Evolutionary conservation across 495 filamentous ascomycete genomes (phyloP), one percentile per base, ranked within the genome.

Genomic region (Hypoxylon perforatum): DNA sequence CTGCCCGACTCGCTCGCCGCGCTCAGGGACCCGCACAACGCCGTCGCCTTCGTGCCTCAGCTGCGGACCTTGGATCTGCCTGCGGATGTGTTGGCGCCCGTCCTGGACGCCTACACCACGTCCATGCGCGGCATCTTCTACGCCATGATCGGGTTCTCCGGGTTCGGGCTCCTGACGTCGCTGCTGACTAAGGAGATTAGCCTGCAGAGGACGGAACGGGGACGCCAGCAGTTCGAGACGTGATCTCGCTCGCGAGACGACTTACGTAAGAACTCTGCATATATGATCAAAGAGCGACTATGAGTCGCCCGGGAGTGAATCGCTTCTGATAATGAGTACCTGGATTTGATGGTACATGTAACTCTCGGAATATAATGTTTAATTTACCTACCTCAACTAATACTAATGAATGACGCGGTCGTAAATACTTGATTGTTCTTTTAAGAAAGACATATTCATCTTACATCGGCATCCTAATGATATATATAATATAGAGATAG

Each of bases 41-140:
- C 69, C 15, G 35, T 71, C 22, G 58, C 54, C 51, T 68, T 71
- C 50, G 64, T 71, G 22, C 69, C 69, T 11, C 57, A 42, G 8
- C 44, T 71, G 4, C 54, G 64, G 2, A 53, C 49, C 3, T 35
- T 71, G 12, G 36, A 68, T 23, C 28, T 71, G 19, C 56, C 69
- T 4, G 18, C 41, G 12, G 63, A 64, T 1, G 30, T 56, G 9
- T 9, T 71, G 14, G 55, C 38, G 9, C 55, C 64, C 8, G 55
- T 71, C 9, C 7, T 68, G 21, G 10, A 36, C 1, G 56, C 64
- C 0, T 71, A 71, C 39, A 38, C 61, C 6, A 38, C 52, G 6
- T 21, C 69, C 22, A 64, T 71, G 49, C 57, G 64, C 28, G 69
- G 48, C 45, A 51, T 71, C 8, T 71, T 68, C 47, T 71, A 68